A percentile compares a stretch with the other conserved stretches of the same genome.
phyloP scores from a whole-genome alignment of 139 green algal species.

The Chlorella sp. region DNA sequence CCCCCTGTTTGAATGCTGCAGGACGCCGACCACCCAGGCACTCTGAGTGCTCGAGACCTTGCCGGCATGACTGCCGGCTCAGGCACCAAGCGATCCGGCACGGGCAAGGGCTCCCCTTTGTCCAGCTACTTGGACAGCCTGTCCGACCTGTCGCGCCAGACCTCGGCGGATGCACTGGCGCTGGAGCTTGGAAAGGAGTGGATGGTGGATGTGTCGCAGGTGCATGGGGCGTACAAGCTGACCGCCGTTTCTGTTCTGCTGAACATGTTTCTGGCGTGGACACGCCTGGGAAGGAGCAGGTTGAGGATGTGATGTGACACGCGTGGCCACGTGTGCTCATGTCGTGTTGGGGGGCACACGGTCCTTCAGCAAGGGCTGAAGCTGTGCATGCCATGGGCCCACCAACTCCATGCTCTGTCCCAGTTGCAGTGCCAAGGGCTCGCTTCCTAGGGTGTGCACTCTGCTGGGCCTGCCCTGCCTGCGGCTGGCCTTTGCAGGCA shows the following conservation, averaged over 20 bases:
- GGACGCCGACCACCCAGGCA: background rate
- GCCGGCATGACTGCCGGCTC: background rate
- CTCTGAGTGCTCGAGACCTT: background rate
- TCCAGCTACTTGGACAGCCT: background rate
- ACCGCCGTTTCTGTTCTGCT: background rate
- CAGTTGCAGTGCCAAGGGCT: background rate
- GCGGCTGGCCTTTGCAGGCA: background rate
- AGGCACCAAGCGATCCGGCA: background rate
- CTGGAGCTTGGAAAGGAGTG: background rate
- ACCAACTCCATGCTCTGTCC: background rate
- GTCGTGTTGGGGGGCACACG: background rate
- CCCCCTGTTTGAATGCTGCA: background rate
- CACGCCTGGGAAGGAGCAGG: background rate
- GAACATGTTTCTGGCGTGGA: background rate
- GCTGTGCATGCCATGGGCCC: too few species aligned
- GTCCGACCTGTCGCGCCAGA: background rate
- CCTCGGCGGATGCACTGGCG: background rate
- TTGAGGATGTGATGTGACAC: background rate
- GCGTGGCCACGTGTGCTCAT: background rate
- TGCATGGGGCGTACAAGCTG: background rate
- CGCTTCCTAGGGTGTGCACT: background rate
- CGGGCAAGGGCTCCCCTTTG: background rate
- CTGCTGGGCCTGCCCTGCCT: background rate
- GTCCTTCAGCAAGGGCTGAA: background rate
- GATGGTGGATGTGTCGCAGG: slow-evolving; percentile 14